A percentile compares a stretch with the other conserved stretches of the same genome.
phyloP scores from a whole-genome alignment of 163 green algal genomes.

The Prototheca wickerhamii region DNA sequence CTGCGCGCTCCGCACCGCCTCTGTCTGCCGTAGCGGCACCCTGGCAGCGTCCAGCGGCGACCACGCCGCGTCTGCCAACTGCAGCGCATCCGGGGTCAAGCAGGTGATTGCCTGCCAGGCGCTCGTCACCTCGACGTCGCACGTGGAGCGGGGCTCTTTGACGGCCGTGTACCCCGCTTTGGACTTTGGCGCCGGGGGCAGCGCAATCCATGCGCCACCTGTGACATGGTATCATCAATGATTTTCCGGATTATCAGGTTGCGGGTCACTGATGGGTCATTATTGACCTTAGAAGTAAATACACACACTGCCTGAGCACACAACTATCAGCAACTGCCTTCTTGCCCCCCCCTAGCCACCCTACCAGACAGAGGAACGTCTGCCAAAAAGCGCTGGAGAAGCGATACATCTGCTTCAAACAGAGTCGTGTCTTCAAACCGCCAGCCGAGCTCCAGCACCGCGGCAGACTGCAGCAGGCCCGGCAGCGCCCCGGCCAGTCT shows the following conservation, averaged over 20 bases:
- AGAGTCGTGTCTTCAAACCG: conserved; percentile 12
- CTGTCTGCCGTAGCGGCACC: conserved; percentile 1
- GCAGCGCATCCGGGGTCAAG: conserved; percentile 62
- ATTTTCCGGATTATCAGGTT: too few species aligned
- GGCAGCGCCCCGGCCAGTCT: conserved; percentile 20
- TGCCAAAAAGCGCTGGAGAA: conserved; percentile 60
- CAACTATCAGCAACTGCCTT: not conserved
- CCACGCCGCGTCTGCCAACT: conserved; percentile 53
- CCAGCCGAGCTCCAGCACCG: conserved; percentile 5
- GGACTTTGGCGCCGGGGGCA: conserved; percentile 12
- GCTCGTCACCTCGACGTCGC: conserved; percentile 42
- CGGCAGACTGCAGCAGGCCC: conserved; percentile 4
- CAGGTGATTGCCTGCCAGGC: conserved; percentile 40
- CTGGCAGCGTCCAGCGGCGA: conserved; percentile 3
- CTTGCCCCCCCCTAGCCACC: too few species aligned
- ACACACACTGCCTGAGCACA: not conserved
- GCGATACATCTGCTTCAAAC: conserved; percentile 43
- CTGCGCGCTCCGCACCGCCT: conserved; percentile 1
- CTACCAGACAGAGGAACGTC: conserved; percentile 47
- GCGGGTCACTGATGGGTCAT: too few species aligned
- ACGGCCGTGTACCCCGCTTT: not conserved
- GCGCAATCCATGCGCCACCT: not conserved
- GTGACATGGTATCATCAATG: too few species aligned
- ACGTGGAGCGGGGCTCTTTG: conserved; percentile 13
- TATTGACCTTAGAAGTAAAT: too few species aligned